These are phyloP conservation scores for Cicer arietinum DNA, from an alignment of 306 rosid genomes.

Conservation along the genomic window DNA sequence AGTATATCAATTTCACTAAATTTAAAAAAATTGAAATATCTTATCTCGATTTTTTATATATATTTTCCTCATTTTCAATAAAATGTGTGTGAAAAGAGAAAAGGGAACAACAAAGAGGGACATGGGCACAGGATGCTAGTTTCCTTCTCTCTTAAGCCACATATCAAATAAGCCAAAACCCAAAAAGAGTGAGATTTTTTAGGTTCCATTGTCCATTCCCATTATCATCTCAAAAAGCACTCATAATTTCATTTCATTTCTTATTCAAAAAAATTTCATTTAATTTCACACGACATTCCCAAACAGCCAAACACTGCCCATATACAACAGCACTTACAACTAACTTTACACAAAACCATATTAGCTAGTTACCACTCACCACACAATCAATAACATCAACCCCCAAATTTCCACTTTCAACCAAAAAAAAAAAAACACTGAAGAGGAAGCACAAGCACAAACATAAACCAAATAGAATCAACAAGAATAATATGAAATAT, in stretches of 20 bases:
- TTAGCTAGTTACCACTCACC: too few species aligned
- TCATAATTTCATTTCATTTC: constrained; percentile 38
- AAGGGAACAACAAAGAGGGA: constrained; percentile 5
- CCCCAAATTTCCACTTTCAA: not conserved
- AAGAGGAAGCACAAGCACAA: not conserved
- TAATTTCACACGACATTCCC: constrained; percentile 32
- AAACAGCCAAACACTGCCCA: constrained; percentile 14
- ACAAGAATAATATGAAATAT: not conserved
- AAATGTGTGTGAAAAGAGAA: constrained; percentile 23
- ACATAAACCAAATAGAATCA: constrained; percentile 5
- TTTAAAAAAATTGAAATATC: too few species aligned
- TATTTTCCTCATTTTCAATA: constrained; percentile 1
- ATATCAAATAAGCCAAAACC: constrained; percentile 38
- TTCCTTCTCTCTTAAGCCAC: constrained; percentile 44
- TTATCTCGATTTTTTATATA: too few species aligned
- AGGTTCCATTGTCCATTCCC: not conserved
- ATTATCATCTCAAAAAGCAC: constrained; percentile 9
- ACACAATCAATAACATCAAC: not conserved
- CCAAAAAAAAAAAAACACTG: not conserved
- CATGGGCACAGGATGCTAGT: constrained; percentile 27
- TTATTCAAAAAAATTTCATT: too few species aligned
- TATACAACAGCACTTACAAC: too few species aligned
- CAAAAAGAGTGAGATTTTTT: constrained; percentile 23
- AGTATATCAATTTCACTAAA: too few species aligned
- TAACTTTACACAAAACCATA: not conserved